These are phyloP conservation scores for Acer campestre DNA, from an alignment of 345 rosid species.

Conservation along the genomic window DNA sequence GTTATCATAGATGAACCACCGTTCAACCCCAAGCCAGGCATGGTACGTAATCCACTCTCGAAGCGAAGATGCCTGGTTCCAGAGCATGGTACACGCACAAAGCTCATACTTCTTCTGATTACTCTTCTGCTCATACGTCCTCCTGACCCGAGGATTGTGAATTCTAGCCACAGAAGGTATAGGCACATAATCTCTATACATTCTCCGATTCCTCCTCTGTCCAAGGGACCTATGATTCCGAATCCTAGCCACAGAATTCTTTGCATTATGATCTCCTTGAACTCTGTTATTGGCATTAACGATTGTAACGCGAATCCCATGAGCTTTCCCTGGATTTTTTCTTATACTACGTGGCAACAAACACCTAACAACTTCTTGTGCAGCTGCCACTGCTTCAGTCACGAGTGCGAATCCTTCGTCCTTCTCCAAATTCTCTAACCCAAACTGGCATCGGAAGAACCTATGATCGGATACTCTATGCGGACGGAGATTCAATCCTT, in stretches of 20 bases:
- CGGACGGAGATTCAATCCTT: constrained; percentile 89
- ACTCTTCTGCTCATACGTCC: constrained; percentile 23
- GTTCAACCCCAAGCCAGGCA: constrained; percentile 87
- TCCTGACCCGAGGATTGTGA: constrained; percentile 26
- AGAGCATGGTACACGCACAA: constrained; percentile 89
- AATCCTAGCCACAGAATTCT: constrained; percentile 27
- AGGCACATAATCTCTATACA: constrained; percentile 24
- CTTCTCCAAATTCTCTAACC: constrained; percentile 44
- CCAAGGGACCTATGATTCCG: constrained; percentile 7
- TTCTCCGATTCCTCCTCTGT: constrained; percentile 15
- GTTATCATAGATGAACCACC: constrained; percentile 97
- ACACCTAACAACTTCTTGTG: constrained; percentile 95
- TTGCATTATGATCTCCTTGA: constrained; percentile 20
- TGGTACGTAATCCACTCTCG: constrained; percentile 91
- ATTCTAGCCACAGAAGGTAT: constrained; percentile 71
- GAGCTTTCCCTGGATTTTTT: constrained; percentile 49
- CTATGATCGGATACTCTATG: constrained; percentile 68
- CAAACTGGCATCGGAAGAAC: constrained; percentile 69
- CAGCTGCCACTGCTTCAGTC: constrained; percentile 70
- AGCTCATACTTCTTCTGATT: constrained; percentile 55
- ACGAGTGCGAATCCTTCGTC: constrained; percentile 44
- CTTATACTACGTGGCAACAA: constrained; percentile 60
- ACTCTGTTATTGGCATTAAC: constrained; percentile 21
- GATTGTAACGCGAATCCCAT: constrained; percentile 56
- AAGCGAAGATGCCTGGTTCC: constrained; percentile 88